Evolutionary conservation across 2,329 filamentous ascomycete genomes (phyloP).

Genomic region (Sarocladium oryzae): DNA sequence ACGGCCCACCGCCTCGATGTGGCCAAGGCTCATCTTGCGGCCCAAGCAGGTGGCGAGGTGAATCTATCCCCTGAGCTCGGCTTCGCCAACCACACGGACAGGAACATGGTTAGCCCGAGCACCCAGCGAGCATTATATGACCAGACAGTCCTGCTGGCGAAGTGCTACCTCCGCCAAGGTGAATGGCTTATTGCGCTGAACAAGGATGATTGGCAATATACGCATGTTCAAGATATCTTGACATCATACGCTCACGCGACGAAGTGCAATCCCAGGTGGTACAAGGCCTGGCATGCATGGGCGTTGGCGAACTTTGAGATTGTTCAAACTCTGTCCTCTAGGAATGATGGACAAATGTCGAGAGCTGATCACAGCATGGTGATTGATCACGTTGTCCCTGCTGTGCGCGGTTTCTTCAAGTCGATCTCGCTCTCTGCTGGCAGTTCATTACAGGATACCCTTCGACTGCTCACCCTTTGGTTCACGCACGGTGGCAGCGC

Average conservation of each 20-base stretch:
- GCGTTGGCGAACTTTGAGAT: slow-evolving; percentile 98
- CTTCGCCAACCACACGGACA: slow-evolving; percentile 37
- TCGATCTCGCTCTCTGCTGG: slow-evolving; percentile 88
- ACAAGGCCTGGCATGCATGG: slow-evolving; percentile 99
- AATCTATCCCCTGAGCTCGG: slow-evolving; percentile 40
- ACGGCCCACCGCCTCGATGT: slow-evolving; percentile 48
- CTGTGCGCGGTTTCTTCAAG: slow-evolving; percentile 93
- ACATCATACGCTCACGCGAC: slow-evolving; percentile 89
- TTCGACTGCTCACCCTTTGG: slow-evolving; percentile 90
- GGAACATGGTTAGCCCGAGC: slow-evolving; percentile 39
- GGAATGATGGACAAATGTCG: slow-evolving; percentile 47
- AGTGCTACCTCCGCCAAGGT: slow-evolving; percentile 92
- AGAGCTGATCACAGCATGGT: slow-evolving; percentile 58
- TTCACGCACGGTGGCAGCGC: slow-evolving; percentile 85
- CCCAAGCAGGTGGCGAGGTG: slow-evolving; percentile 40
- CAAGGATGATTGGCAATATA: slow-evolving; percentile 81
- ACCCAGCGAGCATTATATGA: slow-evolving; percentile 50
- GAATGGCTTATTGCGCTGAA: slow-evolving; percentile 90
- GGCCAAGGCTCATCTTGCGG: slow-evolving; percentile 42
- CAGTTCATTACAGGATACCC: slow-evolving; percentile 91
- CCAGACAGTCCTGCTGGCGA: slow-evolving; percentile 71
- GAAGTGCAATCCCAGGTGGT: slow-evolving; percentile 89
- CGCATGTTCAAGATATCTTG: slow-evolving; percentile 80
- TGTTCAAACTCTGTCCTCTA: slow-evolving; percentile 71
- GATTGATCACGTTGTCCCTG: slow-evolving; percentile 85